Evolutionary conservation across 257 asterid genomes (phyloP), one percentile per base, ranked within the genome.

Genomic region (Nicotiana tomentosiformis): DNA sequence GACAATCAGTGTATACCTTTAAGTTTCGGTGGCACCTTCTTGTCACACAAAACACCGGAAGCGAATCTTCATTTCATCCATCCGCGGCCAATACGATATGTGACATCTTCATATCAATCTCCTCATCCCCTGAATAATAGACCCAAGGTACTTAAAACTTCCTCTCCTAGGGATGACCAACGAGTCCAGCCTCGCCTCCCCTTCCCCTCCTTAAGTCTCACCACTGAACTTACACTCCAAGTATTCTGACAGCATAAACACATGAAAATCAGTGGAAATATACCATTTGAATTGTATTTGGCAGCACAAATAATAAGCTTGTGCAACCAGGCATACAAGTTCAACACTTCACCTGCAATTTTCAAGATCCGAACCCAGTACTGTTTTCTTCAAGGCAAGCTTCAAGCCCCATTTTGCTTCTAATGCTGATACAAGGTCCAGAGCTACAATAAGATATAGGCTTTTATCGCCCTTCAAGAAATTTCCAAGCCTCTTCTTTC

Each of bases 371-470:
- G 97, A 88, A 51, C 99, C 99, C 81, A 89, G 81, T 4, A 94
- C 46, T 66, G 92, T 90, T 85, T 89, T 83, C 92, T 94, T 94
- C 79, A 96, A 89, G 76, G 78, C 77, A 80, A 96, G 98, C 86
- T 96, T 92, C 84, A 86, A 53, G 43, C 93, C 93, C 98, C 97
- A 96, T 88, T 94, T 96, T 87, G 92, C 92, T 92, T 96, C 99
- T 77, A 96, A 90, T 65, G 93, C 86, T 79, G 97, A 88, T 67
- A 93, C 93, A 83, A 94, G 99, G 83, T 96, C 99, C 86, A 88
- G 84, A 80, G 92, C 99, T 58, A 93, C 97, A 86, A 96, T 86
- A 79, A 94, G 87, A 90, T 85, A 86, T 79, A 87, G 87, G 70
- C 89, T 91, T 83, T 80, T 85, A 23, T 76, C 68, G 82, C 89